Percentiles rank a stretch among this genome's conserved stretches.
Conservation (phyloP, 1,284 basidiomycete species). For the Ustilago bromivora region DNA sequence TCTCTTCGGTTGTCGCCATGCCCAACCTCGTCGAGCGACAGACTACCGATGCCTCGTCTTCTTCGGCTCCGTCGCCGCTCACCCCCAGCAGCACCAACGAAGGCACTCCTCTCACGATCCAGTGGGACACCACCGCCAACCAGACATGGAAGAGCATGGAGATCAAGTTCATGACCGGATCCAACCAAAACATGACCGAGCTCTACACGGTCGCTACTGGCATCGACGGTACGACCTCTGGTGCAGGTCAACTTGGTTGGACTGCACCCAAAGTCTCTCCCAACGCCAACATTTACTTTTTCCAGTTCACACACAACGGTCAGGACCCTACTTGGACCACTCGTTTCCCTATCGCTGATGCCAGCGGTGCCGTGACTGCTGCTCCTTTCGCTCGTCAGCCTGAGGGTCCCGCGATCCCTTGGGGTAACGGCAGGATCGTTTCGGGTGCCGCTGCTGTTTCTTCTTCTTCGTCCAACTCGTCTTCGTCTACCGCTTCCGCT, state of each 20-base stretch:
- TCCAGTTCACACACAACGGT: constrained; percentile 63
- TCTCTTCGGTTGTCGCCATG: constrained; percentile 24
- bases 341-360: constrained; percentile 80
- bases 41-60: constrained; percentile 15
- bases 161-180: constrained; percentile 78
- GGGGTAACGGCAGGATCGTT: constrained; percentile 78
- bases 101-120: constrained; percentile 42
- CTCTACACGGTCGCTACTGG: constrained; percentile 77
- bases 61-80: constrained; percentile 29
- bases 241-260: constrained; percentile 73
- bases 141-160: constrained; percentile 70
- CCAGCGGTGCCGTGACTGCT: constrained; percentile 73
- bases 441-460: constrained; percentile 61
- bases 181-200: constrained; percentile 79
- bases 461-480: constrained; percentile 14
- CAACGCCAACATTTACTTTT: constrained; percentile 61
- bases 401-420: constrained; percentile 74
- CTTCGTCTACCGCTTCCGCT: constrained; percentile 19
- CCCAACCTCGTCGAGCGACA: constrained; percentile 31
- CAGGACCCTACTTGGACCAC: constrained; percentile 78
- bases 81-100: constrained; percentile 33
- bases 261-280: constrained; percentile 82
- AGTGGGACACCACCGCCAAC: constrained; percentile 47
- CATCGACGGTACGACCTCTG: constrained; percentile 75
- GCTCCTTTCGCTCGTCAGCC: constrained; percentile 75